A percentile compares a stretch with the other conserved stretches of the same genome.
phyloP scores from a whole-genome alignment of 305 asterid genomes.

The Petunia hybrid region DNA sequence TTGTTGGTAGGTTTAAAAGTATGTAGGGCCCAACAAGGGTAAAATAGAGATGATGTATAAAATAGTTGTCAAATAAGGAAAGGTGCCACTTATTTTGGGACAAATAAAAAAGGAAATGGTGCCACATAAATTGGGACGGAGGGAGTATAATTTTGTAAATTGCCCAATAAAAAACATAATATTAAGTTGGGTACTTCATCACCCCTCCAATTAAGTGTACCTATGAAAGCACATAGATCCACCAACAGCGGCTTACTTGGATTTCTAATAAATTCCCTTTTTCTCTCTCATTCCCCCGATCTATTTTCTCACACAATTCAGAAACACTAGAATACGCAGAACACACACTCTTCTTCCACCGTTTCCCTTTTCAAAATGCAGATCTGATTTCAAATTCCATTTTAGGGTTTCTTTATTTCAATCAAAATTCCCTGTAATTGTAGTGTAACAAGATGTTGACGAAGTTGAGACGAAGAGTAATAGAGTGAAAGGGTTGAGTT shows the following conservation, averaged over 20 bases:
- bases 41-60: too few relatives aligned
- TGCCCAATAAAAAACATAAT: too few relatives aligned
- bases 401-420: conserved; percentile 28
- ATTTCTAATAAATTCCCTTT: background rate
- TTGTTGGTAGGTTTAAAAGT: too few relatives aligned
- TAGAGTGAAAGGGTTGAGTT: conserved; percentile 64
- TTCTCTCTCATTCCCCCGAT: background rate
- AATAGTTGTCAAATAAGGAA: too few relatives aligned
- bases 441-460: conserved; percentile 51
- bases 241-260: background rate
- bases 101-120: too few relatives aligned
- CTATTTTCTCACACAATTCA: background rate
- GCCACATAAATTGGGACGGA: too few relatives aligned
- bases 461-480: conserved; percentile 66
- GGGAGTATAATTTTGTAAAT: too few relatives aligned
- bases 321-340: background rate
- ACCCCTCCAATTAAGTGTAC: background rate
- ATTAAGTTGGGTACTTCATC: background rate
- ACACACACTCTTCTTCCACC: background rate
- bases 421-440: background rate
- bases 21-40: too few relatives aligned
- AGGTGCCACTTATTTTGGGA: too few relatives aligned
- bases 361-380: conserved; percentile 25
- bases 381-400: conserved; percentile 28
- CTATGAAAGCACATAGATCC: background rate